Percentiles rank a stretch among this genome's conserved stretches.
Evolutionary conservation across 352 stramenopile species (phyloP).

Genomic region (Pythium folliculosum): DNA sequence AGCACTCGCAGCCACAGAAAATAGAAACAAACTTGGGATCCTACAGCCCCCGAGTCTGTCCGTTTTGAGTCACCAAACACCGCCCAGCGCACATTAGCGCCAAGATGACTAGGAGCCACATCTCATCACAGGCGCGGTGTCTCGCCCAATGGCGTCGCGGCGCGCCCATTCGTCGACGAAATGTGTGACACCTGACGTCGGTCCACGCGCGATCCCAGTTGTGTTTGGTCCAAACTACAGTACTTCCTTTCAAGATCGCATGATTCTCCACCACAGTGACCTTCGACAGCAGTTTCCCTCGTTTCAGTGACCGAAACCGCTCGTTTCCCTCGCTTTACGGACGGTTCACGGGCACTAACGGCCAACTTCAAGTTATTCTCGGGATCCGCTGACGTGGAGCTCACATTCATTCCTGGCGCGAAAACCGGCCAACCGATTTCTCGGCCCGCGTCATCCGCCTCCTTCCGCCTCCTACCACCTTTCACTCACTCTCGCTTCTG

Average conservation of each 20-base stretch:
- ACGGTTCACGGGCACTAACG: not conserved
- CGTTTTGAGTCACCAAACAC: not conserved
- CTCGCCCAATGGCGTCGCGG: not conserved
- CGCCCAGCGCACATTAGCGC: not conserved
- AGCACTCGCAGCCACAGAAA: no score
- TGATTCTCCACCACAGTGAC: not conserved
- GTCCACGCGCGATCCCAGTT: not conserved
- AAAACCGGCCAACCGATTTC: not conserved
- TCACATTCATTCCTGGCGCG: not conserved
- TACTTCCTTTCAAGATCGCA: constrained; percentile 25
- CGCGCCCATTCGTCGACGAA: not conserved
- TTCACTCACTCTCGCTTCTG: not conserved
- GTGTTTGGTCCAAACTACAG: not conserved
- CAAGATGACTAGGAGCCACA: not conserved
- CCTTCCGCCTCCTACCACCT: not conserved
- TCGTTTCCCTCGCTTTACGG: not conserved
- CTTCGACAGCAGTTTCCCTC: constrained; percentile 7
- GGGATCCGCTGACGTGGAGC: not conserved
- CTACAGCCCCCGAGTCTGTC: no score
- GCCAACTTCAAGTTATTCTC: not conserved
- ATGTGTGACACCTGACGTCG: not conserved
- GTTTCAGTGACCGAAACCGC: constrained; percentile 1
- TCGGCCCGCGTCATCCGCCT: no score
- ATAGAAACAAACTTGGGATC: not conserved
- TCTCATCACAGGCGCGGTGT: not conserved